Evolutionary conservation across 768 basidiomycete genomes (phyloP).

Genomic region (Phylloporus sp.): DNA sequence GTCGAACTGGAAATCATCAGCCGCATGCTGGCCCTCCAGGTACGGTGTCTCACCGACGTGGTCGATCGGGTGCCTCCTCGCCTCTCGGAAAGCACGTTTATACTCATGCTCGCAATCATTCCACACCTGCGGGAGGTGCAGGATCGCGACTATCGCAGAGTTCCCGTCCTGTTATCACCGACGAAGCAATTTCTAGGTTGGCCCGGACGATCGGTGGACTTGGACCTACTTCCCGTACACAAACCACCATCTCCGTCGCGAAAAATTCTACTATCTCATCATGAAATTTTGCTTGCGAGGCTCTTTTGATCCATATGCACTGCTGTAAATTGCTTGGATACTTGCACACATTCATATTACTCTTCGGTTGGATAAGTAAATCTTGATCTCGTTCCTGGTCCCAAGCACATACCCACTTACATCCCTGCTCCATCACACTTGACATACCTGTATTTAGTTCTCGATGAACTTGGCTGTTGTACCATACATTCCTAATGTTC

Average conservation of each 20-base stretch:
- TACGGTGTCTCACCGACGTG: slow-evolving; percentile 27
- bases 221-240: slow-evolving; percentile 23
- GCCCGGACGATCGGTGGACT: slow-evolving; percentile 54
- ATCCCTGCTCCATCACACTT: slow-evolving; percentile 12
- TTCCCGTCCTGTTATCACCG: slow-evolving; percentile 65
- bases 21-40: slow-evolving; percentile 23
- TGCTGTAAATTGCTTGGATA: slow-evolving; percentile 11
- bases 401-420: slow-evolving; percentile 22
- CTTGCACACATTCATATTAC: slow-evolving; percentile 9
- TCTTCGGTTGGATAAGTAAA: slow-evolving; percentile 19
- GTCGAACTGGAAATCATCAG: slow-evolving; percentile 36
- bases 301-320: slow-evolving; percentile 9
- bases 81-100: slow-evolving; percentile 36
- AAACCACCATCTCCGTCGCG: slow-evolving; percentile 23
- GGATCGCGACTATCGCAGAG: slow-evolving; percentile 40
- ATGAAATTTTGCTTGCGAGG: slow-evolving; percentile 9
- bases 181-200: slow-evolving; percentile 62
- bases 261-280: slow-evolving; percentile 27
- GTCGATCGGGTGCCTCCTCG: slow-evolving; percentile 43
- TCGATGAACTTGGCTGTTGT: slow-evolving; percentile 13
- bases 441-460: slow-evolving; percentile 21
- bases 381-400: slow-evolving; percentile 11
- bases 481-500: slow-evolving; percentile 21
- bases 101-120: slow-evolving; percentile 54
- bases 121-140: slow-evolving; percentile 43